Percentiles rank a stretch among this genome's conserved stretches.
Conservation (phyloP, 352 stramenopile species). For the Pythium aristosporum region DNA sequence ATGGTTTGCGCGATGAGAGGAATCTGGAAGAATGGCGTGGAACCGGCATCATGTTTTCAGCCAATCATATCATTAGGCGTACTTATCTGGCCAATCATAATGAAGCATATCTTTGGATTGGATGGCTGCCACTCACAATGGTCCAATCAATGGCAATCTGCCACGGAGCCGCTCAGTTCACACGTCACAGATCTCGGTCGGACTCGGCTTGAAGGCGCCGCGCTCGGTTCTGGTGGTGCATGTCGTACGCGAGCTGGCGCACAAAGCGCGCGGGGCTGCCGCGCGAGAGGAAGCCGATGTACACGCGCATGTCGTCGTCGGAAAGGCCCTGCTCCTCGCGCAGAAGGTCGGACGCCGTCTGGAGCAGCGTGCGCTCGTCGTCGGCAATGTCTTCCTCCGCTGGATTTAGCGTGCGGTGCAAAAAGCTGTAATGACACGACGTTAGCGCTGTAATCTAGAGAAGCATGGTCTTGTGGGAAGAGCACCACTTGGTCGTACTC, state of each 20-base stretch:
- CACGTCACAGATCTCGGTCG: conserved; percentile 28
- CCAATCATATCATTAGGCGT: background rate
- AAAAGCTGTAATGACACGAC: conserved; percentile 30
- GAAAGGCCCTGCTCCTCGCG: conserved; percentile 45
- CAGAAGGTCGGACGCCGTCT: conserved; percentile 34
- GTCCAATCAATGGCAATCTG: conserved; percentile 16
- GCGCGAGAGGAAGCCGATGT: conserved; percentile 54
- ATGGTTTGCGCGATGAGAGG: background rate
- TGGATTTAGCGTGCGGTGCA: conserved; percentile 59
- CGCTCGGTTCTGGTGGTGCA: conserved; percentile 41
- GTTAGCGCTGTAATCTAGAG: background rate
- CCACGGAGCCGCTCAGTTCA: background rate
- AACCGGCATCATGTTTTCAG: background rate
- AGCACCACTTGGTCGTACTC: conserved; percentile 27
- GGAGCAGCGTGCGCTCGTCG: conserved; percentile 41
- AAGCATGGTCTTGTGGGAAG: background rate
- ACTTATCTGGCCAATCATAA: conserved; percentile 8
- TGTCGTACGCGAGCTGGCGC: conserved; percentile 41
- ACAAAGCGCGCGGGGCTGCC: conserved; percentile 52
- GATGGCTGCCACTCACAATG: no score
- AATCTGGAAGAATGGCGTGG: conserved; percentile 12
- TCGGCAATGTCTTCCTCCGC: conserved; percentile 44
- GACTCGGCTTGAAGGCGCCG: conserved; percentile 9
- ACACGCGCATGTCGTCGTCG: conserved; percentile 43
- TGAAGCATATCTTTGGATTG: no score